phyloP scores from a whole-genome alignment of 1,284 basidiomycete genomes.

The Apiotrichum veenhuisii region DNA sequence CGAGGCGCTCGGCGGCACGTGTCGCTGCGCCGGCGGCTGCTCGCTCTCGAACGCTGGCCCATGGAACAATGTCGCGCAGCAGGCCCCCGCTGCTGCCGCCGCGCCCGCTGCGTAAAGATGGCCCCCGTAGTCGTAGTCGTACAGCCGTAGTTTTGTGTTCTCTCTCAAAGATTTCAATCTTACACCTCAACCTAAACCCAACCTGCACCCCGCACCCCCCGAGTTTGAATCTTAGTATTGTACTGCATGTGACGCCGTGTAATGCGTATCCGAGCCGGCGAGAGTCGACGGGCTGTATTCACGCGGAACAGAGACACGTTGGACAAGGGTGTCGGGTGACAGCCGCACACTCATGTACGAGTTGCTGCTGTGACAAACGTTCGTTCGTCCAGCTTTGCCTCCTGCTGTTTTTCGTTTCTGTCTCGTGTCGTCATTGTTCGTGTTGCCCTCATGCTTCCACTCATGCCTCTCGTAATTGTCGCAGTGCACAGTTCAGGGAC shows the following conservation, averaged over 20 bases:
- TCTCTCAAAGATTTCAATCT: neutral
- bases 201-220: neutral
- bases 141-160: neutral
- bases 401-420: no score
- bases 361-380: no score
- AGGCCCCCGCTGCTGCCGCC: neutral
- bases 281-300: no score
- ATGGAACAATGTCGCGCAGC: constrained; percentile 61
- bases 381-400: no score
- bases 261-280: neutral
- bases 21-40: constrained; percentile 76
- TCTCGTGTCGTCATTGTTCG: no score
- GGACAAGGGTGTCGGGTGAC: no score
- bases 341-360: no score
- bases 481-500: no score
- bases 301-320: no score
- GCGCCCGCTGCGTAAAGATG: neutral
- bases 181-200: neutral
- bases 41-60: constrained; percentile 86
- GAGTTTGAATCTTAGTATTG: constrained; percentile 2
- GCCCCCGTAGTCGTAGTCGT: neutral
- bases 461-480: no score
- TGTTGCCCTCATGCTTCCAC: no score
- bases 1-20: constrained; percentile 76
- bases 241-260: constrained; percentile 6